These are phyloP conservation scores for Talaromyces albobiverticillius DNA, from an alignment of 2,329 filamentous ascomycete genomes.

Conservation along the genomic window DNA sequence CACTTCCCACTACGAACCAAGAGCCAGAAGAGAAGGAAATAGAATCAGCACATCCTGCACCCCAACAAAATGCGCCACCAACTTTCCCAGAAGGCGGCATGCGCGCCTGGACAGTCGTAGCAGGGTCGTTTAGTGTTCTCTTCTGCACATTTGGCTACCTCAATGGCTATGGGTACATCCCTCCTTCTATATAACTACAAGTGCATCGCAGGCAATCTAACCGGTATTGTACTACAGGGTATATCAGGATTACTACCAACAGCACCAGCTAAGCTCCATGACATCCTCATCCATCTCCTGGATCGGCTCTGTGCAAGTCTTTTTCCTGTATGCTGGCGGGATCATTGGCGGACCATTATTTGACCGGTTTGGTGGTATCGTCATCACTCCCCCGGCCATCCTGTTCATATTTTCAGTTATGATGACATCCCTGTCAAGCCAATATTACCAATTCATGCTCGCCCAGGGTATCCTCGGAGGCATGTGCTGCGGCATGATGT, in stretches of 20 bases:
- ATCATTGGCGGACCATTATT: slow-evolving; percentile 45
- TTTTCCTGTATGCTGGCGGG: slow-evolving; percentile 42
- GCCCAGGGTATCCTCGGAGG: slow-evolving; percentile 34
- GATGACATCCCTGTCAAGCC: slow-evolving; percentile 36
- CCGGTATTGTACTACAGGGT: too few species aligned
- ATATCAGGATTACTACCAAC: slow-evolving; percentile 46
- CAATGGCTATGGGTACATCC: slow-evolving; percentile 42
- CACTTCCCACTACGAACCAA: too few species aligned
- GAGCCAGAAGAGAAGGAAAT: too few species aligned
- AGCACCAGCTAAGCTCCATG: slow-evolving; percentile 28
- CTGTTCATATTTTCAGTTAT: slow-evolving; percentile 18
- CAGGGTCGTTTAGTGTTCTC: slow-evolving; percentile 25
- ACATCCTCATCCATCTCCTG: slow-evolving; percentile 41
- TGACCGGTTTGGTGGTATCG: slow-evolving; percentile 44
- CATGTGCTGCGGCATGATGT: slow-evolving; percentile 37
- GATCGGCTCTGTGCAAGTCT: slow-evolving; percentile 44
- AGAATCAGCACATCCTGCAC: too few species aligned
- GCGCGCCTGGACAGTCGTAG: slow-evolving; percentile 25
- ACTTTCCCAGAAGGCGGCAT: slow-evolving; percentile 22
- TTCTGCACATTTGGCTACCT: slow-evolving; percentile 43
- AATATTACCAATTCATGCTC: slow-evolving; percentile 55
- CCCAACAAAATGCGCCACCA: background rate
- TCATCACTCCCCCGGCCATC: slow-evolving; percentile 19
- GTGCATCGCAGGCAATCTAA: too few species aligned
- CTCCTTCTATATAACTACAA: background rate